A percentile compares a stretch with the other conserved stretches of the same genome.
Evolutionary conservation across 139 green algal genomes (phyloP).

Genomic region (Picochlorum sp.): DNA sequence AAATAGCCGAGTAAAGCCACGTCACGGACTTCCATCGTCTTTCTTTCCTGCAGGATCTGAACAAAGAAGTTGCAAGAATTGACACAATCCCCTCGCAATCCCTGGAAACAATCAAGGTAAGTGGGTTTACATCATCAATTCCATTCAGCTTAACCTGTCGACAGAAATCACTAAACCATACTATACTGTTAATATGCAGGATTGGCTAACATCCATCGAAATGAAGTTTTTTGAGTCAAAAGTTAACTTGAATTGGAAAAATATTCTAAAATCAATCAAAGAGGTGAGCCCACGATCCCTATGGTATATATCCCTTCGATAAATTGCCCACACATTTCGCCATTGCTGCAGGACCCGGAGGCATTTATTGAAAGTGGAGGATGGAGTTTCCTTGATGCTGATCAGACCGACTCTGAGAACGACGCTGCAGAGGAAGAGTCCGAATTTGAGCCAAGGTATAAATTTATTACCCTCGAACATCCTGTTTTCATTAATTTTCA

Average conservation of each 20-base stretch:
- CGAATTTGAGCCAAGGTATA: conserved; percentile 40
- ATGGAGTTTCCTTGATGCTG: conserved; percentile 94
- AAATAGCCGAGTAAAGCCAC: background rate
- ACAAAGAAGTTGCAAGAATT: conserved; percentile 63
- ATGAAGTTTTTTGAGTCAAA: conserved; percentile 97
- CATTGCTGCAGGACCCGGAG: conserved; percentile 55
- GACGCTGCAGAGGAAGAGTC: conserved; percentile 66
- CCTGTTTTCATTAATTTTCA: background rate
- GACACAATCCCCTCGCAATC: conserved; percentile 78
- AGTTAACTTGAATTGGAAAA: conserved; percentile 97
- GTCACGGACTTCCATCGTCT: conserved; percentile 3
- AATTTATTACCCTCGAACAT: background rate
- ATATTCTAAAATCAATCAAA: conserved; percentile 89
- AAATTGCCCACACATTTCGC: background rate
- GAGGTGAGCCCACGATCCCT: conserved; percentile 15
- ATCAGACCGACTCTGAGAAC: conserved; percentile 64
- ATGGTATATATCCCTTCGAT: background rate
- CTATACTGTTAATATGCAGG: conserved; percentile 8
- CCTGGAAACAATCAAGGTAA: conserved; percentile 84
- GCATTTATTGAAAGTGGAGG: conserved; percentile 81
- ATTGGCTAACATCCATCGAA: conserved; percentile 76
- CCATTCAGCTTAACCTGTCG: background rate
- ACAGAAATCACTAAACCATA: background rate
- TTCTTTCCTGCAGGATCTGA: too few species aligned
- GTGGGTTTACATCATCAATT: background rate